Percentiles rank a stretch among this genome's conserved stretches.
Conservation (phyloP, 345 rosid species). For the Aquilaria malaccensis region DNA sequence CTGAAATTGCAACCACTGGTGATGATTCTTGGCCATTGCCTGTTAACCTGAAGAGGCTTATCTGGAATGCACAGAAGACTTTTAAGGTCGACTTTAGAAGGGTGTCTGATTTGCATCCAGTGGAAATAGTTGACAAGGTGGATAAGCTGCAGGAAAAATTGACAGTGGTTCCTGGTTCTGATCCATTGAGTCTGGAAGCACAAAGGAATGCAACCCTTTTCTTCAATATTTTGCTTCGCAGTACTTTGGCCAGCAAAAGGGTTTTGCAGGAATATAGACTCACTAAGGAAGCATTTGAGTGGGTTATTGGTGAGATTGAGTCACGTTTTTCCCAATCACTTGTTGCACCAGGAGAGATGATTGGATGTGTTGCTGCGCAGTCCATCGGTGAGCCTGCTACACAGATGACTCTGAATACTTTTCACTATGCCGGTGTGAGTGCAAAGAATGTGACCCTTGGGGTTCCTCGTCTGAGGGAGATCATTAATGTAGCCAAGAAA, state of each 20-base stretch:
- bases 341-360: conserved; percentile 99
- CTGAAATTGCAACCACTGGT: conserved; percentile 85
- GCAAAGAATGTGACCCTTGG: conserved; percentile 99
- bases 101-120: conserved; percentile 87
- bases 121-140: conserved; percentile 94
- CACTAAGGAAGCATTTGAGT: conserved; percentile 92
- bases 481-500: conserved; percentile 91
- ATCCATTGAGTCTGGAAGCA: conserved; percentile 89
- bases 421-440: conserved; percentile 99
- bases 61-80: conserved; percentile 95
- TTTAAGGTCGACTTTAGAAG: conserved; percentile 69
- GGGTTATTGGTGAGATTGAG: conserved; percentile 98
- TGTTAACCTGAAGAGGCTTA: conserved; percentile 82
- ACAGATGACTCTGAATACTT: conserved; percentile 97
- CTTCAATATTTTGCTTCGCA: conserved; percentile 88
- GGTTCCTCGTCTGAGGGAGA: conserved; percentile 94
- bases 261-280: conserved; percentile 95
- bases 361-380: conserved; percentile 99
- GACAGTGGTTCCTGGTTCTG: conserved; percentile 91
- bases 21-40: conserved; percentile 87
- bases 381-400: conserved; percentile 99
- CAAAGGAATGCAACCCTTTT: conserved; percentile 98
- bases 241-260: conserved; percentile 95
- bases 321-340: conserved; percentile 84
- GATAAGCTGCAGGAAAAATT: conserved; percentile 95